Base-by-base conservation (phyloP, 1,139 yeast species). In the Debaryomyces sp. region DNA sequence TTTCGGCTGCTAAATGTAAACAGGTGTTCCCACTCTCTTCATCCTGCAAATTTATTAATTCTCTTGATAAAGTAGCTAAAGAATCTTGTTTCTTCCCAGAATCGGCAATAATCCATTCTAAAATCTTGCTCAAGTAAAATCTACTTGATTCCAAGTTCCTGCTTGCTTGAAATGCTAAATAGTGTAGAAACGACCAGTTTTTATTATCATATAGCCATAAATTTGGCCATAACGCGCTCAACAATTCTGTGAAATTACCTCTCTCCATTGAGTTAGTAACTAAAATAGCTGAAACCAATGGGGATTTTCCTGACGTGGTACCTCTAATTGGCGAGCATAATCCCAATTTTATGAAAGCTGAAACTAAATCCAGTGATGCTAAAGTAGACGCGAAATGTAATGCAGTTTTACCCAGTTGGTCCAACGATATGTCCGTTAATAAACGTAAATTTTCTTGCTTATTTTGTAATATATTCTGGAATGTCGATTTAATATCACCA, bases 1-100 rank as follows among this genome's bases (percentile, higher is more conserved):
- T 80, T 60, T 96, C 85, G 0, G 96, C 95, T 0, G 98, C 97
- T 51, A 91, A 82, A 64, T 92, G 96, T 50, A 94, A 73, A 47
- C 94, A 84, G 0, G 96, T 90, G 61, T 92, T 96, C 36, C 98
- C 99, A 57, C 86, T 85, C 12, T 57, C 59, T 45, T 82, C 76
- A 63, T 92, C 98, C 55, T 85, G 87, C 2, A 84, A 79, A 62
- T 92, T 89, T 24, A 91, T 82, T 46, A 91, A 77, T 41, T 83
- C 82, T 12, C 73, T 69, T 65, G 87, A 80, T 53, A 90, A 82
- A 57, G 82, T 78, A n/a, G 81, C 75, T 45, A 92, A 73, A 27
- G 78, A 73, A 43, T 79, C 71, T 42, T 82, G 74, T 51, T 73
- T 72, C 29, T 53, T 48, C n/a, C 53, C 50, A 21, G 38, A 45